phyloP scores from a whole-genome alignment of 345 rosid genomes.

The Balakata baccata region DNA sequence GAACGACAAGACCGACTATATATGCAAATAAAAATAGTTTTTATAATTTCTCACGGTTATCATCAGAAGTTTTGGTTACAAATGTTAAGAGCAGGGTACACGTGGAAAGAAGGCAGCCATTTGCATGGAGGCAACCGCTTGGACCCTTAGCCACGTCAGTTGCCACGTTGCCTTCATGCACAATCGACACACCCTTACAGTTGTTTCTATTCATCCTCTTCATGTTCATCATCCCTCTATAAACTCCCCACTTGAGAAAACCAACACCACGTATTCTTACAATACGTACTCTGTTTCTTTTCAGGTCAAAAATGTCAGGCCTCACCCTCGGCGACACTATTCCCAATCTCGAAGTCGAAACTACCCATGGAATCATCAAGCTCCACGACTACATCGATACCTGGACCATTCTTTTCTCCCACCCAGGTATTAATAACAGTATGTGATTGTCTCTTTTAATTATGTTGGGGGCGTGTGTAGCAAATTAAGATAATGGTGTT shows the following conservation, averaged over 20 bases:
- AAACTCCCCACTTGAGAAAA: neutral
- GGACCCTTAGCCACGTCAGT: neutral
- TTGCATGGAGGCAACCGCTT: neutral
- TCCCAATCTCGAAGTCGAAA: conserved; percentile 65
- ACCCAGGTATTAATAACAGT: conserved; percentile 43
- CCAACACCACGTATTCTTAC: too few relatives aligned
- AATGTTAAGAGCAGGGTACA: neutral
- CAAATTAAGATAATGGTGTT: neutral
- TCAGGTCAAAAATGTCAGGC: conserved; percentile 50
- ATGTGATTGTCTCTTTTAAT: neutral
- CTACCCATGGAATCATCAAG: conserved; percentile 60
- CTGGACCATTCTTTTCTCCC: conserved; percentile 84
- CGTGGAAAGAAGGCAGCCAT: neutral
- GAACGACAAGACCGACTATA: too few relatives aligned
- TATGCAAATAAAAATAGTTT: too few relatives aligned
- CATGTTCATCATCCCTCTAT: neutral
- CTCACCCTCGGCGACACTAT: conserved; percentile 66
- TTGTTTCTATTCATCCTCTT: neutral
- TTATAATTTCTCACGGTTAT: too few relatives aligned
- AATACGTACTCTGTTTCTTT: too few relatives aligned
- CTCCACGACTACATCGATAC: conserved; percentile 56
- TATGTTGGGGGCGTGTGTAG: too few relatives aligned
- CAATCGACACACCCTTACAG: conserved; percentile 3
- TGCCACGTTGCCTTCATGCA: conserved; percentile 48
- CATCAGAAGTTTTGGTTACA: too few relatives aligned